Evolutionary conservation across 768 basidiomycete species (phyloP), one percentile per base, ranked within the genome.

Genomic region (Leccinum ochraceum): DNA sequence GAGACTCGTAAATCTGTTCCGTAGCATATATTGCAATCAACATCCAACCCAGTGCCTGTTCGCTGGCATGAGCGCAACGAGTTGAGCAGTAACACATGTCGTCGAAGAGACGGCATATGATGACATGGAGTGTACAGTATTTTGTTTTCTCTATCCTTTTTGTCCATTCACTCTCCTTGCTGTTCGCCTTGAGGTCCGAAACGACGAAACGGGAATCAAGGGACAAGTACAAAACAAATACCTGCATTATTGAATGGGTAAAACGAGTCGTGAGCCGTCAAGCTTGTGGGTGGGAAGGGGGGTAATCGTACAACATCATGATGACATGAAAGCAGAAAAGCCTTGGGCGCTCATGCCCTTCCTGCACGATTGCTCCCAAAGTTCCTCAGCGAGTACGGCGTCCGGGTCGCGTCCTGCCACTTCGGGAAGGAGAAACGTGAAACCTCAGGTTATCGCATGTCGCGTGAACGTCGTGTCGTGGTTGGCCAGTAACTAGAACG

Each of bases 401-500:
- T 84, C 83, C 6, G 83, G 79, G 53, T 84, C 83, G 53, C 82
- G 83, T 30, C 76, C 78, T 42, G 76, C 75, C 20, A 81, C 79
- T 65, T 84, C 83, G 3, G 83, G 83, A 84, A 84, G 78, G 49
- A 84, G 76, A 8, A 81, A 69, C 10, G 81, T 81, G 62, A 28
- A 32, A 32, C 9, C 30, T 28, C 28, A 28, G 28, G 28, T 1
- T 73, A 10, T 32, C 16, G 36, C 11, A 13, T 13, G 28, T 14
- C 9, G 13, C 34, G 11, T 32, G 14, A 36, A 36, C 20, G 6
- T 10, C 22, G n/a, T 10, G 16, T 13, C 14, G 13, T 58, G 16
- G 49, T 64, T 16, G 59, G 58, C 30, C 36, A 26, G 8, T 8
- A 28, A 28, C 24, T 13, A 14, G 9, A 37, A 32, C 8, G 13